Base-by-base conservation (phyloP, 108 stramenopile genomes). In the Pseudonitzschia delicatissima region DNA sequence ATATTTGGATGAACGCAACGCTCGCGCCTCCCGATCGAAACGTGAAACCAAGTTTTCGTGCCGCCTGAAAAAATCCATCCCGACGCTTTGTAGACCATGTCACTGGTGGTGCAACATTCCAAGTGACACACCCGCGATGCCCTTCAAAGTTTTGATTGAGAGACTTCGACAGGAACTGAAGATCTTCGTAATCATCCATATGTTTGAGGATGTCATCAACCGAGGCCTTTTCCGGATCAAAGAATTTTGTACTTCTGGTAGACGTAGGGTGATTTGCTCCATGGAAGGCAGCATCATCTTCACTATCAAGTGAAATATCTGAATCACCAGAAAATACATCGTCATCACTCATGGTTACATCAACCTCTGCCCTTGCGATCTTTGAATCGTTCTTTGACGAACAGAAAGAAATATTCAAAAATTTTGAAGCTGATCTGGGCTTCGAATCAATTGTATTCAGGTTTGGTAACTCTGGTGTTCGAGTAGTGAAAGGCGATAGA, bases 181-280 rank as follows among this genome's bases (percentile, higher is more conserved):
- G 53, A 63, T 90, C 90, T 2, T 87, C 74, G 40, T 76, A 74
- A 8, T 85, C 87, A 9, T 87, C 69, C 75, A 87, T 91, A 21
- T 68, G 51, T 25, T 77, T 61, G 35, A 86, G 37, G 45, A 78
- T 45, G 26, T 78, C 60, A 31, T 73, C 68, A 18, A 67, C 72
- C 31, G 37, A 40, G 25, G 66, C 59, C 11, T 60, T 66, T 36
- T 53, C 64, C 8, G 23, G 35, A n/a, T 71, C 34, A 3, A 72
- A 36, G 17, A 33, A 2, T 61, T 36, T 20, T 5, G 17, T 17
- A 34, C 31, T 55, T 12, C 3, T 55, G 25, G 29, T 55, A 55
- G 53, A 55, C 53, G 27, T 31, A 17, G 53, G 53, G 18, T 55
- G n/a, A 55, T 7, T 12, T 55, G 28, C 28, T 33, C 32, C 29